phyloP scores from a whole-genome alignment of 441 rosid species.

The Raphanus hybrid region DNA sequence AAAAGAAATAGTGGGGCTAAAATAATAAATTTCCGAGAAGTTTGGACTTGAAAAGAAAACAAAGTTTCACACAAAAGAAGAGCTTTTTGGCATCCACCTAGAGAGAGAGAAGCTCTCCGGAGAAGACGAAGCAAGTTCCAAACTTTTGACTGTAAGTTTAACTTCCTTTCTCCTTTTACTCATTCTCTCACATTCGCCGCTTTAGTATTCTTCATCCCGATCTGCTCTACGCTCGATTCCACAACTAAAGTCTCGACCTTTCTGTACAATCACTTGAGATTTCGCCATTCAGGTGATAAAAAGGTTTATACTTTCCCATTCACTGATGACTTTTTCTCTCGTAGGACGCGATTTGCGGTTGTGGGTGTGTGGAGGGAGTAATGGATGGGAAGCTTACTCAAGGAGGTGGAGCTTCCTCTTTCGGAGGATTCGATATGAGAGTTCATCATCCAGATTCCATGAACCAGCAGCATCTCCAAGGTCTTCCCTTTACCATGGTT shows the following conservation, averaged over 20 bases:
- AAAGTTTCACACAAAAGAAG: neutral
- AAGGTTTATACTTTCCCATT: too few species aligned
- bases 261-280: neutral
- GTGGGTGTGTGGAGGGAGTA: too few species aligned
- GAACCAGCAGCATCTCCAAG: too few species aligned
- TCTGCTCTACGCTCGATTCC: conserved; percentile 7
- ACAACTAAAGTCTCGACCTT: conserved; percentile 16
- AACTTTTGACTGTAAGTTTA: conserved; percentile 28
- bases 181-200: neutral
- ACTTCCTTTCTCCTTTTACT: neutral
- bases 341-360: too few species aligned
- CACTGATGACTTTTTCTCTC: too few species aligned
- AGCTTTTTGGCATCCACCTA: conserved; percentile 30
- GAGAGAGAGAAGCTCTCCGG: conserved; percentile 34
- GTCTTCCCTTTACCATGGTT: too few species aligned
- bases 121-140: conserved; percentile 36
- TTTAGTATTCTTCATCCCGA: neutral
- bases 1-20: neutral
- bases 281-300: neutral
- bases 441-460: too few species aligned
- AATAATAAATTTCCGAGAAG: conserved; percentile 8
- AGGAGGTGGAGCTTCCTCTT: too few species aligned
- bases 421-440: too few species aligned
- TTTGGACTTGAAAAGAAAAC: conserved; percentile 28
- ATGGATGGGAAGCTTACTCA: too few species aligned